Evolutionary conservation across 1,139 yeast species (phyloP).

Genomic region (Meyerozyma smithsonii): DNA sequence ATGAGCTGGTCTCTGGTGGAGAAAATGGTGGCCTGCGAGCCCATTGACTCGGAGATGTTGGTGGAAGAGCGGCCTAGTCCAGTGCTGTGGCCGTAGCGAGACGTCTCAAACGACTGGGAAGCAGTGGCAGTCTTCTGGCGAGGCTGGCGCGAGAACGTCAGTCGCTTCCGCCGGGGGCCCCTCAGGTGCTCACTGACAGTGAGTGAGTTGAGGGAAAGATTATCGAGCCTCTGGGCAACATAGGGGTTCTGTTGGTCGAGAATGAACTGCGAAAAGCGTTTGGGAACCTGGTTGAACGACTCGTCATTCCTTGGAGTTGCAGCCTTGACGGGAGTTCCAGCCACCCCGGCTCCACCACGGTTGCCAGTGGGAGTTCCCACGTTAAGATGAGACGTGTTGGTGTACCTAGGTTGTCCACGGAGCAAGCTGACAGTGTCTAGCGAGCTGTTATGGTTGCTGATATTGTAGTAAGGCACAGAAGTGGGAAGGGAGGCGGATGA

Average conservation of each 20-base stretch:
- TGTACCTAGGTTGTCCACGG: constrained; percentile 14
- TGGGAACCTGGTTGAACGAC: constrained; percentile 31
- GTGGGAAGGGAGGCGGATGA: constrained; percentile 29
- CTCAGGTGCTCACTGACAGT: constrained; percentile 9
- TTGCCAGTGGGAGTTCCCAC: constrained; percentile 4
- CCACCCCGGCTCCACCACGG: not conserved
- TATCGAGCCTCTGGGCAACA: constrained; percentile 21
- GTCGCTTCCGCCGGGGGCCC: not conserved
- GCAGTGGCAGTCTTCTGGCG: not conserved
- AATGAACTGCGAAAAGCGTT: constrained; percentile 39
- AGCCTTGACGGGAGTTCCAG: not conserved
- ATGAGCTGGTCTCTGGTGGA: constrained; percentile 26
- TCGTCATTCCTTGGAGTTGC: constrained; percentile 1
- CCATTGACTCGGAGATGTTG: constrained; percentile 13
- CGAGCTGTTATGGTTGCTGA: constrained; percentile 23
- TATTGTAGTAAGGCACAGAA: constrained; percentile 32
- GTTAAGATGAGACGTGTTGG: constrained; percentile 22
- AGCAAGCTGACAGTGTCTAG: constrained; percentile 31
- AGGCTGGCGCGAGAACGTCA: not conserved
- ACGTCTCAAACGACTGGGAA: not conserved
- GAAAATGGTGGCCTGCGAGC: constrained; percentile 43
- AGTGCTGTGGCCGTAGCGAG: not conserved
- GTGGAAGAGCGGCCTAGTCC: not conserved
- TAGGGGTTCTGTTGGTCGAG: constrained; percentile 31
- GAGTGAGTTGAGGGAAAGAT: constrained; percentile 22